Conservation (phyloP, 495 filamentous ascomycete species). For the Aspergillus sparsus region DNA sequence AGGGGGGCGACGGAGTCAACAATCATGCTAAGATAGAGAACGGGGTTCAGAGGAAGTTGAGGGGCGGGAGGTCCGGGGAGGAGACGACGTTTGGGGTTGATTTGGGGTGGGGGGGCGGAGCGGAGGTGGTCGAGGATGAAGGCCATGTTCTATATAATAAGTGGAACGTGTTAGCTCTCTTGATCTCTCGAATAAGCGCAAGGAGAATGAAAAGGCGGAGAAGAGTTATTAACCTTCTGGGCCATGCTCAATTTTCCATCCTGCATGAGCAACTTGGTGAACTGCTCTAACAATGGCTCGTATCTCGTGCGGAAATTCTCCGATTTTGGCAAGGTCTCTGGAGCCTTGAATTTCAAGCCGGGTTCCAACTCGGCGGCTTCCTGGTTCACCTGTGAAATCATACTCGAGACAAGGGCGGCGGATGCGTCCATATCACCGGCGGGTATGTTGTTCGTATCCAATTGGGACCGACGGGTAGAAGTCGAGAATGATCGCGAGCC, state of each 20-base stretch:
- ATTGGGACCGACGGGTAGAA: conserved; percentile 38
- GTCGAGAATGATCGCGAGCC: conserved; percentile 63
- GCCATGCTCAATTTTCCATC: conserved; percentile 83
- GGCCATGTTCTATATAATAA: conserved; percentile 68
- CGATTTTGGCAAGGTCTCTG: conserved; percentile 61
- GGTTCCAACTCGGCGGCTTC: conserved; percentile 34
- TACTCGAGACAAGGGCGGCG: conserved; percentile 38
- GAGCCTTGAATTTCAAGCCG: conserved; percentile 75
- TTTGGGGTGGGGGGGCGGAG: conserved; percentile 72
- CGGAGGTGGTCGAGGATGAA: conserved; percentile 85
- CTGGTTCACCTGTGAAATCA: conserved; percentile 41
- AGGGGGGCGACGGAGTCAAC: conserved; percentile 95
- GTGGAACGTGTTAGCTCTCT: neutral
- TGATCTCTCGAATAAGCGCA: neutral
- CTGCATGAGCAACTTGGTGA: conserved; percentile 87
- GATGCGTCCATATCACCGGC: conserved; percentile 29
- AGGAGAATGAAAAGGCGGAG: neutral
- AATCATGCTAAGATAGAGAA: conserved; percentile 79
- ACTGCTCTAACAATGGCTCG: conserved; percentile 75
- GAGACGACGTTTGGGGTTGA: conserved; percentile 67
- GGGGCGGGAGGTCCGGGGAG: conserved; percentile 69
- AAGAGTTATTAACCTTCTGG: conserved; percentile 63
- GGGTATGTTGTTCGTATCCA: conserved; percentile 22
- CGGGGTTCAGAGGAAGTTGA: conserved; percentile 75
- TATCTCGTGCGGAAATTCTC: conserved; percentile 74